Base-by-base conservation (phyloP, 2,329 filamentous ascomycete species). In the Arachnomyces sp. region DNA sequence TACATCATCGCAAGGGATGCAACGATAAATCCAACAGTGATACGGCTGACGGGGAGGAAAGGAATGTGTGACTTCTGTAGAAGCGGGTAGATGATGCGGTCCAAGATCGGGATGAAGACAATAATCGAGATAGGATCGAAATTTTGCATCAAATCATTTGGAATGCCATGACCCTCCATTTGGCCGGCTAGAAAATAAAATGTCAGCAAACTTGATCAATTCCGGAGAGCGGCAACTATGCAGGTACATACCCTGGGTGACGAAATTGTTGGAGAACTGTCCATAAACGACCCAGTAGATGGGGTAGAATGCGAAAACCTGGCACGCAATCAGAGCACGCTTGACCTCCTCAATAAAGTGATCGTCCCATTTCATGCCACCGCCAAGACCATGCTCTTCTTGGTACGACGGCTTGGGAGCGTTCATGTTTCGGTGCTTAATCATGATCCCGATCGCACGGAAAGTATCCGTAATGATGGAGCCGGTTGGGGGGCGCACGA, bases 61-160 rank as follows among this genome's bases (percentile, higher is more conserved):
- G 70, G 67, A 56, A 87, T 72, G 33, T 74, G 75, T 18, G 71
- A 44, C 53, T 73, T 77, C 53, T 79, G 77, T 42, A 88, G 72
- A 13, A 70, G 56, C 0, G 84, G 84, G 61, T 87, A 89, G 43
- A 89, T 51, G 29, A 79, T n/a, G 18, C 68, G 70, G 55, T 89
- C 83, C 47, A 79, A 73, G 46, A 88, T 64, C 2, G 82, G 82
- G 36, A 87, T 82, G 61, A 88, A 75, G 54, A 89, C 77, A 51
- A 89, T 75, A 46, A 88, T 76, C 17, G 81, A 76, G 48, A 89
- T 76, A 4, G 84, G 82, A 59, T 88, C 81, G 31, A 89, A 68
- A 63, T 87, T 87, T 58, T 79, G 74, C 52, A 89, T 75, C 42
- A 88, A 66, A 56, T 89, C 84, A 67, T 89, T 89, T 53, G 84